These are phyloP conservation scores for Ajuga reptans DNA, from an alignment of 305 asterid genomes.

Conservation along the genomic window DNA sequence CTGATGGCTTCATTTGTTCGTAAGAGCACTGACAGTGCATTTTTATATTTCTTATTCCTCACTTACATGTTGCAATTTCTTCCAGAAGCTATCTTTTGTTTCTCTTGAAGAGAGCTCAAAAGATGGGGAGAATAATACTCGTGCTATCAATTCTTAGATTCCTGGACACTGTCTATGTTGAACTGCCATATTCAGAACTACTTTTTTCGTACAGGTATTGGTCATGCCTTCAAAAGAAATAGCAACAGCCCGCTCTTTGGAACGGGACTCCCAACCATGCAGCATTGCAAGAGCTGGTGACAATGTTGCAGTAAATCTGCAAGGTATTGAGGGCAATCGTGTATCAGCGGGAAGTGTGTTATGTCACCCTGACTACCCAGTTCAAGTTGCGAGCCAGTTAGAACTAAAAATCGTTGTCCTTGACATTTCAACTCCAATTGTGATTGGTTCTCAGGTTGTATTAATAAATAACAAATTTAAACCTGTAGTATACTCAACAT, in stretches of 20 bases:
- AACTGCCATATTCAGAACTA: not conserved
- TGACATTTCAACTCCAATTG: constrained; percentile 55
- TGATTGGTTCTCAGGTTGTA: constrained; percentile 80
- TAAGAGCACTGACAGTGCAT: too few relatives aligned
- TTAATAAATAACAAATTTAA: not conserved
- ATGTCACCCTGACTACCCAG: constrained; percentile 89
- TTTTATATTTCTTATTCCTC: too few relatives aligned
- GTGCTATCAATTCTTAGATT: not conserved
- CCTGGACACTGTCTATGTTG: not conserved
- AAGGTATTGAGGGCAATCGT: constrained; percentile 60
- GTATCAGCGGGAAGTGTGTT: constrained; percentile 73
- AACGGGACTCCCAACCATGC: constrained; percentile 55
- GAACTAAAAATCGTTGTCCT: constrained; percentile 74
- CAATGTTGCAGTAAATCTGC: constrained; percentile 65
- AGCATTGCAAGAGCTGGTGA: constrained; percentile 87
- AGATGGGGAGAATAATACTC: not conserved
- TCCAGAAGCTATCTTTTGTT: not conserved
- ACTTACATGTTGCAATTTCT: not conserved
- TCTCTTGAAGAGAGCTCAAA: not conserved
- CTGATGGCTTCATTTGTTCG: too few relatives aligned
- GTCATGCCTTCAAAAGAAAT: constrained; percentile 72
- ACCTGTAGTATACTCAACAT: not conserved
- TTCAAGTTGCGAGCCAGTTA: constrained; percentile 60
- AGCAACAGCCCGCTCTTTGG: constrained; percentile 64
- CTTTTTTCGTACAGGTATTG: constrained; percentile 45